Evolutionary conservation across 306 rosid genomes (phyloP), one percentile per base, ranked within the genome.

Genomic region (Trichosanthes cucumerina): DNA sequence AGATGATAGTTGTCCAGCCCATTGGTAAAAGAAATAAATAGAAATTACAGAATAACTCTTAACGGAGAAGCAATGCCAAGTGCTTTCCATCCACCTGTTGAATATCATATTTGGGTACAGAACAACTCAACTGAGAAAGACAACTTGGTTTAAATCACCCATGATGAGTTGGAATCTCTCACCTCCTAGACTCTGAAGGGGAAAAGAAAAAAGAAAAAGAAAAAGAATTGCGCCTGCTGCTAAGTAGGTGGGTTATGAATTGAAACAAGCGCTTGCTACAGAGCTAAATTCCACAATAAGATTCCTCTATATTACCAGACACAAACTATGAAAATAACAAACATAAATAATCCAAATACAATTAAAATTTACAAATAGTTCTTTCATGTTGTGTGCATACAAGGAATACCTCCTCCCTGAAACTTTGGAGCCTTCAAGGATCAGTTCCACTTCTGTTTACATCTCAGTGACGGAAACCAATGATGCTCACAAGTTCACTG

Each of bases 401-500:
- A 71, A 71, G 76, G 76, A 71, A 8, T 71, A 44, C 38, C 85
- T 47, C 83, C 81, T 44, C 57, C 54, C 79, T 54, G 14, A 56
- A 76, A 56, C 66, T 76, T 38, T 7, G 38, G 66, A 36, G 53
- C 68, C 50, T 76, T 76, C 68, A 52, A 49, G 43, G 16, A 2
- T 36, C 18, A 71, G 56, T 56, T 56, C 64, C 69, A 56, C 50
- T 54, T 16, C 76, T 74, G 75, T 76, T 81, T 77, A 49, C 65
- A 15, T 78, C 53, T 69, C 69, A 60, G 63, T 63, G 76, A 60
- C 10, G 63, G 60, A 77, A 66, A 73, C 59, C 33, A 44, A 36
- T 50, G 85, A 88, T 65, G 84, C 82, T 90, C 86, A 94, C 88
- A 92, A 80, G 82, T 81, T 89, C 84, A 94, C 96, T 3, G 98